Conservation (phyloP, 768 basidiomycete genomes). For the Pulveroboletus sp. region DNA sequence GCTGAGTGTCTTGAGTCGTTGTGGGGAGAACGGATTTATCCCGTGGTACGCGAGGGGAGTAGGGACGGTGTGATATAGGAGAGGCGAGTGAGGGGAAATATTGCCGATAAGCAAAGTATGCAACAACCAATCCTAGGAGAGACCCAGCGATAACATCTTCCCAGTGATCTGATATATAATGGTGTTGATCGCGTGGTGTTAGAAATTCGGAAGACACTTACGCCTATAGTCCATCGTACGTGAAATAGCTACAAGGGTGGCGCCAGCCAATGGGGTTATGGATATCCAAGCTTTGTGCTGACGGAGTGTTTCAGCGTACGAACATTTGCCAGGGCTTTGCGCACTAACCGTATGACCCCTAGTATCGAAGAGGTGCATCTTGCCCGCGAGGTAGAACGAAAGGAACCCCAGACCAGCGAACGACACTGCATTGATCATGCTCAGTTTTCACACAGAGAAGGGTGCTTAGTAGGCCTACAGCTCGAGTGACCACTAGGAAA, state of each 20-base stretch:
- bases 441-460: not conserved
- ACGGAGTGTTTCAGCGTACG: conserved; percentile 2
- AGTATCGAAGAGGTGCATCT: conserved; percentile 84
- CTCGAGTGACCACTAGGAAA: conserved; percentile 93
- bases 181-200: conserved; percentile 4
- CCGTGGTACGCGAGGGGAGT: conserved; percentile 60
- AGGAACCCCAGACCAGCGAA: conserved; percentile 93
- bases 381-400: conserved; percentile 85
- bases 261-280: conserved; percentile 70
- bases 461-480: conserved; percentile 41
- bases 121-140: conserved; percentile 63
- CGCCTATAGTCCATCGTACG: conserved; percentile 92
- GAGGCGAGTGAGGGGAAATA: conserved; percentile 76
- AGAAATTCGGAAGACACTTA: conserved; percentile 26
- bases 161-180: conserved; percentile 68
- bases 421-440: conserved; percentile 52
- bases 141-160: conserved; percentile 84
- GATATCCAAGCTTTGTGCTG: conserved; percentile 83
- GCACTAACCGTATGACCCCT: conserved; percentile 63
- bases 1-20: conserved; percentile 13
- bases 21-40: conserved; percentile 43
- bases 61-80: conserved; percentile 61
- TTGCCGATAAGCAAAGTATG: conserved; percentile 78
- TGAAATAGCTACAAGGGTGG: conserved; percentile 74
- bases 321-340: not conserved